Evolutionary conservation across 805 yeast species (phyloP).

Genomic region (Candida andamanensis): DNA sequence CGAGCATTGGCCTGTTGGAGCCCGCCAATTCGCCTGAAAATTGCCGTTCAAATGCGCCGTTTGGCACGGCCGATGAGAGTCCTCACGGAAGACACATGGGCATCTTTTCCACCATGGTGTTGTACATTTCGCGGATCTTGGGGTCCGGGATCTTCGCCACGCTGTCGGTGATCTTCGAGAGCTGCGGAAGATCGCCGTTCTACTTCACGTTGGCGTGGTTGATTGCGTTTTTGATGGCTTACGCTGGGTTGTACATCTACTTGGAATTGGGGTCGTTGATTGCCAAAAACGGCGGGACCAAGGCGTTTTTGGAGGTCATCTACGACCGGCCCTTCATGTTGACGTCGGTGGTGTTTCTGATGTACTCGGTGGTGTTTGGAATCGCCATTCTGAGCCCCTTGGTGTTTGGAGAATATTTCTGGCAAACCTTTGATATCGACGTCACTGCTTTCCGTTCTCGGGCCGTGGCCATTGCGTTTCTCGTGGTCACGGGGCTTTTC

Average conservation of each 20-base stretch:
- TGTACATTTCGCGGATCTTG: slow-evolving; percentile 63
- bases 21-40: no score
- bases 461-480: slow-evolving; percentile 25
- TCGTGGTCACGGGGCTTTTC: slow-evolving; percentile 29
- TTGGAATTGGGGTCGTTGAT: slow-evolving; percentile 66
- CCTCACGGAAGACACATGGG: slow-evolving; percentile 80
- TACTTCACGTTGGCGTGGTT: slow-evolving; percentile 61
- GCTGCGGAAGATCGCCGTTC: slow-evolving; percentile 62
- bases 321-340: slow-evolving; percentile 56
- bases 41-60: no score
- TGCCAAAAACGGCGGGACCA: slow-evolving; percentile 74
- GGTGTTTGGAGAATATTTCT: slow-evolving; percentile 57
- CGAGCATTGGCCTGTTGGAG: no score
- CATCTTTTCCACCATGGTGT: slow-evolving; percentile 54
- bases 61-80: slow-evolving; percentile 47
- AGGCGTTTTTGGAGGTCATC: slow-evolving; percentile 64
- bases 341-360: slow-evolving; percentile 45
- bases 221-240: slow-evolving; percentile 55
- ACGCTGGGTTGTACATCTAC: slow-evolving; percentile 62
- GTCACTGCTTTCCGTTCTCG: slow-evolving; percentile 31
- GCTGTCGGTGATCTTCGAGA: slow-evolving; percentile 60
- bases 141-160: slow-evolving; percentile 79
- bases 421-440: slow-evolving; percentile 41
- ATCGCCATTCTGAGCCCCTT: slow-evolving; percentile 51
- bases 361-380: slow-evolving; percentile 50